These are phyloP conservation scores for Boletus fagicola DNA, from an alignment of 768 basidiomycete genomes.

Conservation along the genomic window DNA sequence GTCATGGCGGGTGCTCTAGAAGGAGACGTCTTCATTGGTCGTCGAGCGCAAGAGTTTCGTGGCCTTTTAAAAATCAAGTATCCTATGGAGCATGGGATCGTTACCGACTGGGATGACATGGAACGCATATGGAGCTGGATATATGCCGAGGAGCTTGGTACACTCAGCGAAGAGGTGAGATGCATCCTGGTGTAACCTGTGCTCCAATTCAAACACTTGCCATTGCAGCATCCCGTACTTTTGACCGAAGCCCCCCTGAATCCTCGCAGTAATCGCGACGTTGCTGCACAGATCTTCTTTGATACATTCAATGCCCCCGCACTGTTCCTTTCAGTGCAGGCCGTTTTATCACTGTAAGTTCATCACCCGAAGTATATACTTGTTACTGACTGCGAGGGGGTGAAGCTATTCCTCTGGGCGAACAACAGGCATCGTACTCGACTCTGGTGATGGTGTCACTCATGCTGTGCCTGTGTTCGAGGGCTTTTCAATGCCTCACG, in stretches of 20 bases:
- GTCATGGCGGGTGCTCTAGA: constrained; percentile 98
- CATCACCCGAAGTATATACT: neutral
- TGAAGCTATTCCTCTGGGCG: constrained; percentile 94
- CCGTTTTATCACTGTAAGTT: constrained; percentile 89
- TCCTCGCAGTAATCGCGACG: constrained; percentile 92
- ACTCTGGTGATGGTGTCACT: constrained; percentile 98
- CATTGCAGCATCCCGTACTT: constrained; percentile 85
- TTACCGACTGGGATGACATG: constrained; percentile 99
- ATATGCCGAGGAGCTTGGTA: constrained; percentile 92
- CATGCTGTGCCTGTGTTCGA: constrained; percentile 99
- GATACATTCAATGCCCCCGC: constrained; percentile 99
- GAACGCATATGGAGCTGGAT: constrained; percentile 99
- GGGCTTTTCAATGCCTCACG: constrained; percentile 99
- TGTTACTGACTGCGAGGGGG: constrained; percentile 12
- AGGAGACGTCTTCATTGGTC: constrained; percentile 94
- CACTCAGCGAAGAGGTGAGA: constrained; percentile 91
- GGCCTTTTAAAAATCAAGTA: constrained; percentile 98
- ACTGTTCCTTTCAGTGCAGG: constrained; percentile 94
- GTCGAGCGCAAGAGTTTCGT: constrained; percentile 91
- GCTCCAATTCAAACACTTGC: constrained; percentile 11
- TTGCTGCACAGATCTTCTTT: constrained; percentile 98
- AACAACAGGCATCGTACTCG: constrained; percentile 98
- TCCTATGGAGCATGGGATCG: constrained; percentile 98
- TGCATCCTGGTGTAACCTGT: neutral
- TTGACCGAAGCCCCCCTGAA: constrained; percentile 97